Evolutionary conservation across 2,329 filamentous ascomycete species (phyloP).

Genomic region (Fusarium virguliforme): DNA sequence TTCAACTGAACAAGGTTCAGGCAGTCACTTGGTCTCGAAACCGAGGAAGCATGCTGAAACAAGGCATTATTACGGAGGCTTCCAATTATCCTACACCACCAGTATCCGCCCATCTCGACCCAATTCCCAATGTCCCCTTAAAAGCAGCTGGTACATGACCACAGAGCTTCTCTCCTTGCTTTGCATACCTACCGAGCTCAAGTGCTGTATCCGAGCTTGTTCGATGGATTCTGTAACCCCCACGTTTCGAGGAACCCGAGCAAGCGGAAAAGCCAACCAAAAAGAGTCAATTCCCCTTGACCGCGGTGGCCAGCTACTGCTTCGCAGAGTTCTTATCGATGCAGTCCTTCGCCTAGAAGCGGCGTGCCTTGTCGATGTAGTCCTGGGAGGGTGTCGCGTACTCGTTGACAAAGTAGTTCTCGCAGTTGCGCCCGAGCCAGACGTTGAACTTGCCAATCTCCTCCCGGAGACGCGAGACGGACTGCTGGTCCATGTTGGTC

Average conservation of each 20-base stretch:
- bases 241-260: neutral
- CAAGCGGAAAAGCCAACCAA: neutral
- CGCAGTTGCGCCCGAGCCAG: slow-evolving; percentile 85
- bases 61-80: slow-evolving; percentile 31
- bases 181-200: neutral
- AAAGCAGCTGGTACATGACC: slow-evolving; percentile 17
- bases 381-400: slow-evolving; percentile 82
- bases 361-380: slow-evolving; percentile 78
- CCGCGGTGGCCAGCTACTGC: neutral
- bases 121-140: slow-evolving; percentile 7
- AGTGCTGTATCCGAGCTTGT: neutral
- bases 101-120: slow-evolving; percentile 28
- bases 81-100: slow-evolving; percentile 44
- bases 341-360: slow-evolving; percentile 52
- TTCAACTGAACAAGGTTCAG: neutral
- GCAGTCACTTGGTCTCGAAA: slow-evolving; percentile 3
- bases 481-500: slow-evolving; percentile 97
- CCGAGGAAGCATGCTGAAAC: slow-evolving; percentile 20
- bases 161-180: neutral
- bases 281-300: neutral
- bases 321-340: neutral
- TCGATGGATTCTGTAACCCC: neutral
- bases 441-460: slow-evolving; percentile 89
- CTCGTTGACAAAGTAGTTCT: slow-evolving; percentile 82
- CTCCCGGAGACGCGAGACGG: slow-evolving; percentile 88